Evolutionary conservation across 1,139 yeast genomes (phyloP).

Genomic region (Saccharomycopsis crataegensis): DNA sequence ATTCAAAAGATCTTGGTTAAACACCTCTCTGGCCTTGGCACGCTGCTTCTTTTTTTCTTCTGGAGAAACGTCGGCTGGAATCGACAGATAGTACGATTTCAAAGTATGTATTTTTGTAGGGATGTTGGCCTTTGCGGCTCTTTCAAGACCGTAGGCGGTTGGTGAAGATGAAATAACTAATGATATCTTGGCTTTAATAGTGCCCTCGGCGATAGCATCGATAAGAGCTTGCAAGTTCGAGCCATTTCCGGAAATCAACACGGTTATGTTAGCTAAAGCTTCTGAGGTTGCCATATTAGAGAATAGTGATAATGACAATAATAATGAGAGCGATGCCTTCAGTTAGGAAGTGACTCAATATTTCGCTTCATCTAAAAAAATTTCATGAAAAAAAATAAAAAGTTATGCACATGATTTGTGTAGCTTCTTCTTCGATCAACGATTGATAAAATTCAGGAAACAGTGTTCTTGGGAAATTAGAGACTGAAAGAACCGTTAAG

Average conservation of each 20-base stretch:
- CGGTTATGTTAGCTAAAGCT: constrained; percentile 41
- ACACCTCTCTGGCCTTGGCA: constrained; percentile 51
- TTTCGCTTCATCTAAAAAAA: no score
- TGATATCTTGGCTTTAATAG: constrained; percentile 48
- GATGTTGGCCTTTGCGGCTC: constrained; percentile 66
- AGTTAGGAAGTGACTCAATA: not conserved
- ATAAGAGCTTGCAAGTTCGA: constrained; percentile 90
- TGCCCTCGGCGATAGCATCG: constrained; percentile 50
- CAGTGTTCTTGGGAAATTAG: no score
- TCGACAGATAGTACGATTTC: constrained; percentile 65
- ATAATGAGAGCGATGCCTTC: not conserved
- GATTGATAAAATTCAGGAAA: no score
- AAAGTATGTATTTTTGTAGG: constrained; percentile 66
- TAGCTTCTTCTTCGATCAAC: not conserved
- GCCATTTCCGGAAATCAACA: constrained; percentile 90
- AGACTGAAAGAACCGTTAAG: no score
- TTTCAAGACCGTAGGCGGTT: constrained; percentile 72
- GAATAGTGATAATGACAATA: not conserved
- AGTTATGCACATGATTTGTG: not conserved
- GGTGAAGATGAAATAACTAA: constrained; percentile 80
- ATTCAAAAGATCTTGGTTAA: constrained; percentile 72
- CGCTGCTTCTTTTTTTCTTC: constrained; percentile 42
- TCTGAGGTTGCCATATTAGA: not conserved
- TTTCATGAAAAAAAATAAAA: not conserved
- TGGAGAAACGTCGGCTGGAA: constrained; percentile 49